These are phyloP conservation scores for Daldinia vernicosa DNA, from an alignment of 495 filamentous ascomycete species.

Conservation along the genomic window DNA sequence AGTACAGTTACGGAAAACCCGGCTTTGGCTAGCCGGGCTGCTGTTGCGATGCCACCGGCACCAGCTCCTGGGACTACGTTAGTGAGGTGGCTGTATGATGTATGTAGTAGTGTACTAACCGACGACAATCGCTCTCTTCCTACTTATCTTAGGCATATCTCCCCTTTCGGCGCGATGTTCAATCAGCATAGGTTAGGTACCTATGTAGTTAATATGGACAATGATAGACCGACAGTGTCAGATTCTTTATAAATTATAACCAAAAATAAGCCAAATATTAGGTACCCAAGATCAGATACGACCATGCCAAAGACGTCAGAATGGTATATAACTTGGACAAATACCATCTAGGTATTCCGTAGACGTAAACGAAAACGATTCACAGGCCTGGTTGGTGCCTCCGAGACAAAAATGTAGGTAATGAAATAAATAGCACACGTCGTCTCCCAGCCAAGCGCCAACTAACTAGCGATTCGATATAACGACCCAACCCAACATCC, in stretches of 20 bases:
- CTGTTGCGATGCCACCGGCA: constrained; percentile 71
- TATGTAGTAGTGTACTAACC: constrained; percentile 45
- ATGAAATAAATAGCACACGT: not conserved
- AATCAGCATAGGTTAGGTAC: not conserved
- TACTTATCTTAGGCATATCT: constrained; percentile 22
- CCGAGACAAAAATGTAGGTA: not conserved
- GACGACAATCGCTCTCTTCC: constrained; percentile 58
- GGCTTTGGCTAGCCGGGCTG: constrained; percentile 71
- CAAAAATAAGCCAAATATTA: not conserved
- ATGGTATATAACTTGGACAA: not conserved
- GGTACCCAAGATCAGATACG: not conserved
- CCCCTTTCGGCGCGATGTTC: not conserved
- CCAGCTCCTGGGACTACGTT: constrained; percentile 63
- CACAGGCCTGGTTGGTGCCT: no score
- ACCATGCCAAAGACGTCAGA: not conserved
- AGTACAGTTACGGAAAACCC: constrained; percentile 72
- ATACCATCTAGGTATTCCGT: not conserved
- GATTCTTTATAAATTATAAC: not conserved
- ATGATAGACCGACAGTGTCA: not conserved
- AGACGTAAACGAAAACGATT: not conserved
- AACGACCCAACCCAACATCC: not conserved
- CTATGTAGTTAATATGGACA: not conserved
- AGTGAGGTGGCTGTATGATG: constrained; percentile 4
- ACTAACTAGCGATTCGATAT: not conserved
- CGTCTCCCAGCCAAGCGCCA: no score